phyloP scores from a whole-genome alignment of 1,139 yeast species.

The Saccharomyces pastorianus region DNA sequence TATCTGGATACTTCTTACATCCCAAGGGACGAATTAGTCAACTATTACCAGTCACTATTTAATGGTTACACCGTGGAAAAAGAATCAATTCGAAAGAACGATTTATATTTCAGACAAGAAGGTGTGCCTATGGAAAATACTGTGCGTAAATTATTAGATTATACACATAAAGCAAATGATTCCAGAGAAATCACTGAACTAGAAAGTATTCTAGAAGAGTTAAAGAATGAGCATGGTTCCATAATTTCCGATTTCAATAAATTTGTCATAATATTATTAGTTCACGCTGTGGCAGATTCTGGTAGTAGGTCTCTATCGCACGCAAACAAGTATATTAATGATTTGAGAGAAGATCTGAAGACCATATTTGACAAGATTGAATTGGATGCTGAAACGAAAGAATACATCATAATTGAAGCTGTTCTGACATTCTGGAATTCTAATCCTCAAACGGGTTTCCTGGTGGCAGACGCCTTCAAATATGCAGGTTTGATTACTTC shows the following conservation, averaged over 20 bases:
- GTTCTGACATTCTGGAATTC: constrained; percentile 70
- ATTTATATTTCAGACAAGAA: constrained; percentile 31
- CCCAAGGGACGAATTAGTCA: constrained; percentile 32
- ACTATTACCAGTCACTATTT: constrained; percentile 33
- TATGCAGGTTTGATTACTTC: constrained; percentile 43
- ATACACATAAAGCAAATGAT: constrained; percentile 31
- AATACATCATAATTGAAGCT: constrained; percentile 49
- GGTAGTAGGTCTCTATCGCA: constrained; percentile 90
- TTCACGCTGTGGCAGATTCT: constrained; percentile 69
- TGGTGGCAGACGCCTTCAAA: constrained; percentile 58
- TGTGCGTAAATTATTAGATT: constrained; percentile 32
- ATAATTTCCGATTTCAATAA: constrained; percentile 36
- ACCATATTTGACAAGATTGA: constrained; percentile 39
- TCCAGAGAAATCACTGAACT: constrained; percentile 30
- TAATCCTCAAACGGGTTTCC: constrained; percentile 72
- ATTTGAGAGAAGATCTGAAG: constrained; percentile 46
- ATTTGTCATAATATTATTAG: constrained; percentile 50
- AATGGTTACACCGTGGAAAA: constrained; percentile 21
- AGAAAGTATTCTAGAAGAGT: constrained; percentile 30
- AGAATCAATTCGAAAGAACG: constrained; percentile 24
- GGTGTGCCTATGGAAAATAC: constrained; percentile 30
- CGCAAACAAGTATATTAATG: constrained; percentile 60
- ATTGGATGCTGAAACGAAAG: constrained; percentile 29
- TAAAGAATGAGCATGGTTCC: constrained; percentile 30
- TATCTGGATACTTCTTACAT: constrained; percentile 50